These are phyloP conservation scores for Trametes cubensis DNA, from an alignment of 768 basidiomycete genomes.

Conservation along the genomic window DNA sequence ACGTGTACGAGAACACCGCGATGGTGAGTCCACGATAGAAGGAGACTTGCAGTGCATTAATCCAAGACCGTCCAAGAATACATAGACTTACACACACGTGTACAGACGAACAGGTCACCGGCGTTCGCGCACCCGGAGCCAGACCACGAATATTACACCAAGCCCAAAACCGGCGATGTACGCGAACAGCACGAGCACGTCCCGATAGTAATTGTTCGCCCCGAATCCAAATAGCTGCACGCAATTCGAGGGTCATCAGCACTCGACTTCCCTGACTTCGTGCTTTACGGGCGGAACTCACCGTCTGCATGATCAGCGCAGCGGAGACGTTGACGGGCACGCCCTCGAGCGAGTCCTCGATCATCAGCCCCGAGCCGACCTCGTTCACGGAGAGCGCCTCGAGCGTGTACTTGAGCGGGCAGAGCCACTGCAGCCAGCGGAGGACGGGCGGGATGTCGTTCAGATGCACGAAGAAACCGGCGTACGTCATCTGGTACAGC, in stretches of 20 bases:
- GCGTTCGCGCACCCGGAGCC: slow-evolving; percentile 75
- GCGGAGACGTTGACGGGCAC: slow-evolving; percentile 85
- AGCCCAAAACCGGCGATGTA: slow-evolving; percentile 82
- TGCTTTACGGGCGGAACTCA: slow-evolving; percentile 40
- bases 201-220: slow-evolving; percentile 80
- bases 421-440: slow-evolving; percentile 92
- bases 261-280: not conserved
- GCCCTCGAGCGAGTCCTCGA: slow-evolving; percentile 74
- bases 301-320: slow-evolving; percentile 81
- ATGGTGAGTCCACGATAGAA: too few relatives aligned
- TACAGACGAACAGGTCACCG: slow-evolving; percentile 35
- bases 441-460: slow-evolving; percentile 84
- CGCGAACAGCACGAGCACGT: slow-evolving; percentile 84
- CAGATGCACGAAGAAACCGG: slow-evolving; percentile 93
- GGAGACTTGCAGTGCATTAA: too few relatives aligned
- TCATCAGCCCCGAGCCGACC: slow-evolving; percentile 85
- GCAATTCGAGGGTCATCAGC: slow-evolving; percentile 8
- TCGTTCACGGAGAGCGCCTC: slow-evolving; percentile 92
- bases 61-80: not conserved
- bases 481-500: slow-evolving; percentile 84
- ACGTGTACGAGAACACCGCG: too few relatives aligned
- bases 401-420: slow-evolving; percentile 79
- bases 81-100: not conserved
- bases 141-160: slow-evolving; percentile 74
- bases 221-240: slow-evolving; percentile 85